Evolutionary conservation across 805 yeast genomes (phyloP).

Genomic region (Sungouiozyma intestinalis): DNA sequence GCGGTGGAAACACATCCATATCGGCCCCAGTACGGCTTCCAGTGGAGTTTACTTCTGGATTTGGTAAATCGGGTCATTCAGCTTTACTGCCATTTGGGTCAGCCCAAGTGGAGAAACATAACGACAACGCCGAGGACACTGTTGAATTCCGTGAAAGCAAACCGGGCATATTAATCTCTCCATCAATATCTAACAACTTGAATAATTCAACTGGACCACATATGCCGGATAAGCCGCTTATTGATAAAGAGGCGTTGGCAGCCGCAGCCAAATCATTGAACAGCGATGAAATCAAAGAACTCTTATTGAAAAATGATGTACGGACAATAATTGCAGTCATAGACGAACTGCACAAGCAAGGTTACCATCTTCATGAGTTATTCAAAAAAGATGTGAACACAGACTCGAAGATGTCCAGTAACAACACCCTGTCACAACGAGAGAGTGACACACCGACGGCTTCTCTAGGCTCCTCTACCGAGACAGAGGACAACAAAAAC

Average conservation of each 20-base stretch:
- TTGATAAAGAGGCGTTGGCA: slow-evolving; percentile 18
- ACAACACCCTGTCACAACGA: not conserved
- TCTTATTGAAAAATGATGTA: slow-evolving; percentile 31
- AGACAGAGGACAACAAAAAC: slow-evolving; percentile 5
- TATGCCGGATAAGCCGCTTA: slow-evolving; percentile 2
- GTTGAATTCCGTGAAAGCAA: slow-evolving; percentile 17
- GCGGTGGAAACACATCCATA: not conserved
- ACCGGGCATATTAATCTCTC: slow-evolving; percentile 4
- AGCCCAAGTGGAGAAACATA: slow-evolving; percentile 19
- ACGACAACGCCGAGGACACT: slow-evolving; percentile 24
- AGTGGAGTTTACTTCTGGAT: slow-evolving; percentile 16
- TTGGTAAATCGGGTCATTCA: slow-evolving; percentile 22
- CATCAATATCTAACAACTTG: slow-evolving; percentile 1
- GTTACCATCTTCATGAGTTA: slow-evolving; percentile 31
- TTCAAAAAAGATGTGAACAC: slow-evolving; percentile 19
- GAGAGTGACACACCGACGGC: slow-evolving; percentile 1
- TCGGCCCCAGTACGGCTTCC: not conserved
- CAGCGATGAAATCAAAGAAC: slow-evolving; percentile 30
- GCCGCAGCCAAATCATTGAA: slow-evolving; percentile 25
- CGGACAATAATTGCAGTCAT: slow-evolving; percentile 31
- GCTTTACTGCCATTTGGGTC: slow-evolving; percentile 32
- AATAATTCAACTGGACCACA: not conserved
- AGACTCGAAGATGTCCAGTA: slow-evolving; percentile 5
- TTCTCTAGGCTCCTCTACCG: not conserved
- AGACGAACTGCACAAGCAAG: slow-evolving; percentile 31